Conservation (phyloP, 495 filamentous ascomycete genomes). For the Aspergillus sparsus region DNA sequence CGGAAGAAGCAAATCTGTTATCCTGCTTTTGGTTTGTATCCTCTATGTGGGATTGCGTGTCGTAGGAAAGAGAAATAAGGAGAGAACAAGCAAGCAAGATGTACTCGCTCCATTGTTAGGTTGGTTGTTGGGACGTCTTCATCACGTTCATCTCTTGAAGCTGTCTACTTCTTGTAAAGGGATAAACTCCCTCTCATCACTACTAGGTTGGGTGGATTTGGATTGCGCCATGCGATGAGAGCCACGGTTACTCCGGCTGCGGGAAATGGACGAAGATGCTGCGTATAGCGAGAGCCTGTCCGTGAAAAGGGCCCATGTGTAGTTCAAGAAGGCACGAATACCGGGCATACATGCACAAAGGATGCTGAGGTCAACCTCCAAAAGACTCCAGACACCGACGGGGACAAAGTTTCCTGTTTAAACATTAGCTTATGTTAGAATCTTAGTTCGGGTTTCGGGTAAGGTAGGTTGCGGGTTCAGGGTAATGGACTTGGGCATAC, state of each 20-base stretch:
- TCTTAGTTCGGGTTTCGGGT: slow-evolving; percentile 16
- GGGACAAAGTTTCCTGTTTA: slow-evolving; percentile 15
- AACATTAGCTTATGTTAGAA: slow-evolving; percentile 25
- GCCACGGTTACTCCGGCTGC: neutral
- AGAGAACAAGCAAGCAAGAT: no score
- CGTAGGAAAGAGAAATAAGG: no score
- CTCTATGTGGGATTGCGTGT: no score
- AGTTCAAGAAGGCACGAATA: slow-evolving; percentile 32
- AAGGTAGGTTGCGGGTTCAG: neutral
- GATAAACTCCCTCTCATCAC: slow-evolving; percentile 9
- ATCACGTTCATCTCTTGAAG: neutral
- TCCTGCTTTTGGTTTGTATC: no score
- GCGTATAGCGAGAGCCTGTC: slow-evolving; percentile 1
- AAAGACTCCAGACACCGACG: slow-evolving; percentile 39
- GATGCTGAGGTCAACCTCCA: slow-evolving; percentile 48
- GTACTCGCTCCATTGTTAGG: no score
- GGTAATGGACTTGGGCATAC: neutral
- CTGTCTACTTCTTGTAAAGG: slow-evolving; percentile 3
- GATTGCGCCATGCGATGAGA: neutral
- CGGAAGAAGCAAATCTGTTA: no score
- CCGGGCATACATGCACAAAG: slow-evolving; percentile 51
- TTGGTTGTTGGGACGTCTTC: no score
- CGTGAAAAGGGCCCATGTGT: slow-evolving; percentile 26
- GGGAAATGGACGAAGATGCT: neutral
- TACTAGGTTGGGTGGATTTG: neutral